phyloP scores from a whole-genome alignment of 192 early-diverging fungal species.

The Coemansia sp. region DNA sequence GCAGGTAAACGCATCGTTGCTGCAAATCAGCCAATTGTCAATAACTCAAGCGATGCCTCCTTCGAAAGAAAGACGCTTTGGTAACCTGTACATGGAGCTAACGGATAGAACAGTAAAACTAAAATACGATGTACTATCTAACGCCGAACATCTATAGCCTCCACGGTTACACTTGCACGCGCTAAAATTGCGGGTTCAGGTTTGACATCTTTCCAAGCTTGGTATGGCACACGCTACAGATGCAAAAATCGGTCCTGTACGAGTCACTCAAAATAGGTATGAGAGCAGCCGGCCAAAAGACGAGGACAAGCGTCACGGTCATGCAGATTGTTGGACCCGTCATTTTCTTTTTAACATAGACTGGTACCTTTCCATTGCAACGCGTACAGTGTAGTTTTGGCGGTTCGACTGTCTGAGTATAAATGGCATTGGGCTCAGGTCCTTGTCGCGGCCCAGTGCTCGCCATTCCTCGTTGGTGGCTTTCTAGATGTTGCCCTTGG shows the following conservation, averaged over 20 bases:
- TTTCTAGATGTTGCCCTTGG: neutral
- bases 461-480: neutral
- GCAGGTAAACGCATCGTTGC: too few relatives aligned
- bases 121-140: too few relatives aligned
- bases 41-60: too few relatives aligned
- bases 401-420: neutral
- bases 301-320: neutral
- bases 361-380: neutral
- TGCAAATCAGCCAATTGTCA: too few relatives aligned
- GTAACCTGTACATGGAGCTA: too few relatives aligned
- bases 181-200: neutral
- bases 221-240: constrained; percentile 1
- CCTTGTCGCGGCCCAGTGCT: neutral
- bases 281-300: constrained; percentile 4
- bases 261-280: constrained; percentile 2
- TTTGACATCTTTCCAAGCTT: neutral
- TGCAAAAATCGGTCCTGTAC: neutral
- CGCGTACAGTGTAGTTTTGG: neutral
- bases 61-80: too few relatives aligned
- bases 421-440: neutral
- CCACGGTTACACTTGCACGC: neutral
- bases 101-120: too few relatives aligned
- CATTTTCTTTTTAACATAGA: constrained; percentile 6
- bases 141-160: neutral
- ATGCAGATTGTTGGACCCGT: neutral